These are phyloP conservation scores for Blastomyces parvus DNA, from an alignment of 2,329 filamentous ascomycete species.

Conservation along the genomic window DNA sequence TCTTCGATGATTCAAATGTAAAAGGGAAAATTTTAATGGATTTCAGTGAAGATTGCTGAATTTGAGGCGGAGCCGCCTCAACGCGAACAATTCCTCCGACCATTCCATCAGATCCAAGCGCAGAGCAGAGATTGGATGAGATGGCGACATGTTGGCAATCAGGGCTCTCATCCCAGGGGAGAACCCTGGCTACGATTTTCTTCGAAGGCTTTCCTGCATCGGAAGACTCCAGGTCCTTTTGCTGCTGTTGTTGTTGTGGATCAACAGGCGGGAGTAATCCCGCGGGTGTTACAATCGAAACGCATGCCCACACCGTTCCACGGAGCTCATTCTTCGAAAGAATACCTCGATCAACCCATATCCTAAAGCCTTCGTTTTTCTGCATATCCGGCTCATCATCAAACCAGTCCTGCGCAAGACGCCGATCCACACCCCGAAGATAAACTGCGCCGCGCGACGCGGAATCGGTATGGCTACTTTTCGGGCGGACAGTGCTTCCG, in stretches of 20 bases:
- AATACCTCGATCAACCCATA: constrained; percentile 79
- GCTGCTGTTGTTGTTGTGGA: constrained; percentile 56
- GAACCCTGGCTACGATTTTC: constrained; percentile 66
- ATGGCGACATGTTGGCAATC: constrained; percentile 71
- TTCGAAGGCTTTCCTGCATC: constrained; percentile 49
- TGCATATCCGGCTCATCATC: constrained; percentile 52
- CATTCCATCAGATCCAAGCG: constrained; percentile 60
- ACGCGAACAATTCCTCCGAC: constrained; percentile 82
- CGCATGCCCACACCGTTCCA: constrained; percentile 64
- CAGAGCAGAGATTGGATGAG: constrained; percentile 64
- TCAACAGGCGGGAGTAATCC: constrained; percentile 63
- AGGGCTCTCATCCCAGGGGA: constrained; percentile 76
- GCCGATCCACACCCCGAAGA: constrained; percentile 66
- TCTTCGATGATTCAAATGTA: constrained; percentile 45
- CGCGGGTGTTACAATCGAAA: constrained; percentile 79
- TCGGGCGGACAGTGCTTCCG: constrained; percentile 58
- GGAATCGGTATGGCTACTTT: constrained; percentile 54
- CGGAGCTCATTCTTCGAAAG: constrained; percentile 62
- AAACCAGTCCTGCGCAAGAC: constrained; percentile 64
- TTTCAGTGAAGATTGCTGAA: constrained; percentile 57
- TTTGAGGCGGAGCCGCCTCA: constrained; percentile 65
- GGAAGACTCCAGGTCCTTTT: constrained; percentile 53
- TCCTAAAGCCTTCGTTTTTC: constrained; percentile 52
- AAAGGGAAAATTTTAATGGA: constrained; percentile 77
- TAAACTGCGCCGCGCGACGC: constrained; percentile 51